Evolutionary conservation across 805 yeast species (phyloP).

Genomic region (Yarrowia osloensis): DNA sequence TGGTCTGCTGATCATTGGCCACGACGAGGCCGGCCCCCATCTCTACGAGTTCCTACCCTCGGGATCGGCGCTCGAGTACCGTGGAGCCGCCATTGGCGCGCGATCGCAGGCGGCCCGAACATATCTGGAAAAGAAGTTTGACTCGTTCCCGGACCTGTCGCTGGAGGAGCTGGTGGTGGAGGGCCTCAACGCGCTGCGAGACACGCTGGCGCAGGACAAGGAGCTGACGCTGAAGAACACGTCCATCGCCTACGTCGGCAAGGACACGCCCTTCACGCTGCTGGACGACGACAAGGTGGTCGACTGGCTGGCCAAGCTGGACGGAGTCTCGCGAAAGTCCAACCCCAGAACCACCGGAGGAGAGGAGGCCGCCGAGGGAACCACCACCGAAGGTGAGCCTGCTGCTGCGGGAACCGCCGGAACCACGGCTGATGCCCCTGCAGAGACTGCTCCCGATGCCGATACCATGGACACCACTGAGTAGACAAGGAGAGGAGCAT

Average conservation of each 20-base stretch:
- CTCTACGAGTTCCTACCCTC: slow-evolving; percentile 93
- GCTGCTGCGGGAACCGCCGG: neutral
- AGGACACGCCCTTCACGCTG: slow-evolving; percentile 68
- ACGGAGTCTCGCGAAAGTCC: slow-evolving; percentile 59
- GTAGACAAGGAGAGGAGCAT: neutral
- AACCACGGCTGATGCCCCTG: slow-evolving; percentile 20
- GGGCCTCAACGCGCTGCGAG: slow-evolving; percentile 89
- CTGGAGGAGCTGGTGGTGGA: slow-evolving; percentile 77
- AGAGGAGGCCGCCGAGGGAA: slow-evolving; percentile 4
- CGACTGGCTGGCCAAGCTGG: slow-evolving; percentile 78
- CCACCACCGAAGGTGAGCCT: slow-evolving; percentile 18
- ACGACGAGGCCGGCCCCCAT: slow-evolving; percentile 93
- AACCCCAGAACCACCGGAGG: slow-evolving; percentile 38
- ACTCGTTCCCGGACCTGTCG: slow-evolving; percentile 59
- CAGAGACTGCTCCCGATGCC: neutral
- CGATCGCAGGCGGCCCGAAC: slow-evolving; percentile 98
- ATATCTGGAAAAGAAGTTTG: slow-evolving; percentile 83
- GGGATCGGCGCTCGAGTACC: slow-evolving; percentile 87
- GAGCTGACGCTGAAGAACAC: slow-evolving; percentile 83
- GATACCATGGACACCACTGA: slow-evolving; percentile 31
- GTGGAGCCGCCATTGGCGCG: slow-evolving; percentile 96
- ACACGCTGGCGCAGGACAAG: slow-evolving; percentile 91
- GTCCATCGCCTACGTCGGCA: slow-evolving; percentile 90
- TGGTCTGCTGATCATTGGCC: slow-evolving; percentile 85
- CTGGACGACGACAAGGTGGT: slow-evolving; percentile 87